phyloP scores from a whole-genome alignment of 108 stramenopile genomes.

The Aurantiochytrium sp. region DNA sequence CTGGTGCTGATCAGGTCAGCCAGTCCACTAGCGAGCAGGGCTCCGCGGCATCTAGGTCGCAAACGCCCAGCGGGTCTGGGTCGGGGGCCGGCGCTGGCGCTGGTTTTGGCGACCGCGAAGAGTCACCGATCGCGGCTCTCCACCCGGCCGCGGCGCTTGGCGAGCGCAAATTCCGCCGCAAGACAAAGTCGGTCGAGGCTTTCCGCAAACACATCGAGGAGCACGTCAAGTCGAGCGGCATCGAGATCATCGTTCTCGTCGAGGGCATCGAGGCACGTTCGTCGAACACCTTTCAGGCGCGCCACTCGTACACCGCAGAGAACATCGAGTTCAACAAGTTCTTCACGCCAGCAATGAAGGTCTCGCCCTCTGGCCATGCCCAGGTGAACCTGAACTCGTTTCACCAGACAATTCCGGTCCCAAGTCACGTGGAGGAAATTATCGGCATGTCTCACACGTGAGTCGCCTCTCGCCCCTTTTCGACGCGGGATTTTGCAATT shows the following conservation, averaged over 20 bases:
- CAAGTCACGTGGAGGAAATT: neutral
- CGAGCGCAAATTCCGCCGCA: neutral
- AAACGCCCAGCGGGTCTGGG: no score
- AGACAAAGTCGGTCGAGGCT: neutral
- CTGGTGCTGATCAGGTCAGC: no score
- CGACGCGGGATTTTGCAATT: no score
- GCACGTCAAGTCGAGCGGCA: neutral
- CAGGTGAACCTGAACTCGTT: conserved; percentile 51
- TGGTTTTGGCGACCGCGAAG: no score
- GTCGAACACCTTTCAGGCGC: conserved; percentile 56
- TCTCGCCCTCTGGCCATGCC: conserved; percentile 27
- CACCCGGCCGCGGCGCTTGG: neutral
- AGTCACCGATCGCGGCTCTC: neutral
- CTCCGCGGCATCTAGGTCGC: no score
- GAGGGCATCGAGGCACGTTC: conserved; percentile 26
- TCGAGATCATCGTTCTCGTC: conserved; percentile 31
- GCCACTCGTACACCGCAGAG: conserved; percentile 69
- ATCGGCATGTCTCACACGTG: neutral
- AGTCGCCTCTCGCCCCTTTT: no score
- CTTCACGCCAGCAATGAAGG: conserved; percentile 58
- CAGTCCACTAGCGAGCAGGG: neutral
- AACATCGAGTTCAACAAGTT: conserved; percentile 69
- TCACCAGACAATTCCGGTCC: conserved; percentile 40
- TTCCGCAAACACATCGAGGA: conserved; percentile 1
- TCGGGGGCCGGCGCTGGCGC: no score